A percentile compares a stretch with the other conserved stretches of the same genome.
phyloP scores from a whole-genome alignment of 305 asterid genomes.

The Solanum hybrid region DNA sequence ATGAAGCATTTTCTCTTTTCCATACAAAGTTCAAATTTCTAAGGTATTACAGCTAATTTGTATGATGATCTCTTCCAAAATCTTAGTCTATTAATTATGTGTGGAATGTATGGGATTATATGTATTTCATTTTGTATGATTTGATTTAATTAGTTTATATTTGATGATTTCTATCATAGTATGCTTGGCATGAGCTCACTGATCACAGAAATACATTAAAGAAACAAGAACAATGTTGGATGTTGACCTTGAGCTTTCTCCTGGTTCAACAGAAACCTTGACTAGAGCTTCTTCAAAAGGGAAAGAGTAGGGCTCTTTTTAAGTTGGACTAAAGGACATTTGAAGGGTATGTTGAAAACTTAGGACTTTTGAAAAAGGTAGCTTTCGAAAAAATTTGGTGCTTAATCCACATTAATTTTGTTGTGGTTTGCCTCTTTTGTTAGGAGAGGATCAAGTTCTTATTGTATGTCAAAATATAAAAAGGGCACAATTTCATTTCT shows the following conservation, averaged over 20 bases:
- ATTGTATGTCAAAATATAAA: neutral
- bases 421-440: neutral
- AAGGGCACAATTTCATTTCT: neutral
- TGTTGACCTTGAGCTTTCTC: neutral
- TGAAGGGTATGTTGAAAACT: neutral
- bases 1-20: too few relatives aligned
- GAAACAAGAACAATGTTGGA: neutral
- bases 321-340: neutral
- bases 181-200: neutral
- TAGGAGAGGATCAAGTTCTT: neutral
- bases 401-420: neutral
- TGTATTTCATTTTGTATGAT: neutral
- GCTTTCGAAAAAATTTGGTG: neutral
- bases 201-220: neutral
- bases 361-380: neutral
- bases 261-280: neutral
- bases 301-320: too few relatives aligned
- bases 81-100: neutral
- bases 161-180: neutral
- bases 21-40: too few relatives aligned
- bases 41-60: too few relatives aligned
- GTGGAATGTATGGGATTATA: neutral
- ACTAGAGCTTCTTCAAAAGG: neutral
- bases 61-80: too few relatives aligned
- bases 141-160: neutral